Evolutionary conservation across 192 early-diverging fungal genomes (phyloP), one percentile per base, ranked within the genome.

Genomic region (Phlyctochytrium bullatum): DNA sequence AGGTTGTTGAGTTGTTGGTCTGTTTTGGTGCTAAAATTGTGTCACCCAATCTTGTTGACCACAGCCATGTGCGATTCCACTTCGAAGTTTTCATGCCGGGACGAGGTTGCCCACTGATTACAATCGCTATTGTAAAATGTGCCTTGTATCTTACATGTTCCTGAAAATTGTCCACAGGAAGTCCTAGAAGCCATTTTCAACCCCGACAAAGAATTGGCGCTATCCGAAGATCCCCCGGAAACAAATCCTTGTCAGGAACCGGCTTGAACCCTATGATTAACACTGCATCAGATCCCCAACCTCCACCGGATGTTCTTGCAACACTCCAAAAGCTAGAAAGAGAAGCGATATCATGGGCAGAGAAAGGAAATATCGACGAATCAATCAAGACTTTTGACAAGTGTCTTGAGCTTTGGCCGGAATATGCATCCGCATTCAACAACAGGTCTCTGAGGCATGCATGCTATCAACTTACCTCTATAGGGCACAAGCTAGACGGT

Each of bases 141-240:
- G n/a, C n/a, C n/a, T n/a, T n/a, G n/a, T n/a, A n/a, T n/a, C n/a
- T n/a, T n/a, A n/a, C n/a, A n/a, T n/a, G n/a, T n/a, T n/a, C n/a
- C n/a, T n/a, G n/a, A n/a, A n/a, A n/a, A n/a, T n/a, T n/a, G n/a
- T n/a, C n/a, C n/a, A n/a, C n/a, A 47, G 40, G 10, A 31, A 12
- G 24, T 52, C 61, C 29, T 69, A 58, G 66, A 67, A 25, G 56
- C 58, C 20, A 67, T 61, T 36, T 67, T 67, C 57, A 61, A 25
- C 0, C 34, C 30, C 12, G 66, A 67, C 79, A 76, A 79, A n/a
- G 40, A 47, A 20, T 40, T 35, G 23, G 1, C 35, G 32, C 33
- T 71, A 28, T 78, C 85, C 81, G 86, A 90, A 85, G 53, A 83
- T 78, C 73, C 88, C 83, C 73, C 88, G 84, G 85, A 91, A 91